A percentile compares a stretch with the other conserved stretches of the same genome.
Conservation (phyloP, 2,329 filamentous ascomycete species). For the Hortaea werneckii region DNA sequence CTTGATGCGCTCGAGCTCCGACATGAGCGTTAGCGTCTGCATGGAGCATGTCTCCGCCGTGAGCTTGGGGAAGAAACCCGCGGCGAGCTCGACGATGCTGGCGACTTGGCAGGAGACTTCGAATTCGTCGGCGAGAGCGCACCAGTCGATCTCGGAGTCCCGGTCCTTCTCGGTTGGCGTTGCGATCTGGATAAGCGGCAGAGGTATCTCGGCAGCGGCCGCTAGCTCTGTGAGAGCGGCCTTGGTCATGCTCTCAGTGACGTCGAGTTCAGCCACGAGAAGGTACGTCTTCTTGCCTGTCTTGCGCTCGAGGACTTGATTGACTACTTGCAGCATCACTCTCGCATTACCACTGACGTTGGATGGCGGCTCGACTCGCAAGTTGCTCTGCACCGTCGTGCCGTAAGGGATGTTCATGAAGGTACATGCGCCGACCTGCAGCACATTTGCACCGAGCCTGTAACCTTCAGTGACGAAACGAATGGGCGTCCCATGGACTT, state of each 20-base stretch:
- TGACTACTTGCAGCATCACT: slow-evolving; percentile 20
- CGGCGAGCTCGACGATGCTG: slow-evolving; percentile 9
- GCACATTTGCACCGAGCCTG: slow-evolving; percentile 9
- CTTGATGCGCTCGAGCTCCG: slow-evolving; percentile 15
- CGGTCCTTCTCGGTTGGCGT: slow-evolving; percentile 3
- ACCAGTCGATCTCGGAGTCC: slow-evolving; percentile 16
- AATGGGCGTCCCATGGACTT: slow-evolving; percentile 18
- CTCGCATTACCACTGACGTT: slow-evolving; percentile 5
- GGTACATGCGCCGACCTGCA: slow-evolving; percentile 16
- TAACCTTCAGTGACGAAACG: slow-evolving; percentile 15
- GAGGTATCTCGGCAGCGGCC: slow-evolving; percentile 3
- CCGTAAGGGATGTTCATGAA: slow-evolving; percentile 21
- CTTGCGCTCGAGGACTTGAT: slow-evolving; percentile 17
- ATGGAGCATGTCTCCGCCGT: slow-evolving; percentile 10
- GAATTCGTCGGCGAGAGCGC: slow-evolving; percentile 15
- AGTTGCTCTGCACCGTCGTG: slow-evolving; percentile 15
- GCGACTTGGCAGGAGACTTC: slow-evolving; percentile 8
- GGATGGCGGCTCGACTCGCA: slow-evolving; percentile 16
- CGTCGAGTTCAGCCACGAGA: slow-evolving; percentile 20
- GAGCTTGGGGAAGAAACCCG: slow-evolving; percentile 6
- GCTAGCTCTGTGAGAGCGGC: slow-evolving; percentile 20
- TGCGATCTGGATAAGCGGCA: slow-evolving; percentile 13
- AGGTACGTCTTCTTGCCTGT: slow-evolving; percentile 14
- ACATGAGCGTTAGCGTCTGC: slow-evolving; percentile 15
- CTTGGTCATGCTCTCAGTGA: slow-evolving; percentile 15